A percentile compares a stretch with the other conserved stretches of the same genome.
phyloP scores from a whole-genome alignment of 202 grass and related monocot genomes.

The Zizania palustris region DNA sequence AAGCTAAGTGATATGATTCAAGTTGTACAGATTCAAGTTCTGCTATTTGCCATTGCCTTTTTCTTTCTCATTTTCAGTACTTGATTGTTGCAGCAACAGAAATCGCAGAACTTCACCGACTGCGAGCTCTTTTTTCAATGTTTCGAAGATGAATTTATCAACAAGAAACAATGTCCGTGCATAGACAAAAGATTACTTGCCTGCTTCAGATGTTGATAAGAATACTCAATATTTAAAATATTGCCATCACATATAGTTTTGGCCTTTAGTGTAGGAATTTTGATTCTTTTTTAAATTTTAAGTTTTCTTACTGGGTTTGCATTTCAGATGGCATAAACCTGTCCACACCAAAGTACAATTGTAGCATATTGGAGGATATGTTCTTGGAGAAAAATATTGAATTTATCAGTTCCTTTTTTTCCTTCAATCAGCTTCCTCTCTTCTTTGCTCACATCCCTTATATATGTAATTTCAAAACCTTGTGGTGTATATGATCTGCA shows the following conservation, averaged over 20 bases:
- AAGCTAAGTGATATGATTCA: too few relatives aligned
- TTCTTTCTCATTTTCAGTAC: constrained; percentile 23
- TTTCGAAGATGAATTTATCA: constrained; percentile 70
- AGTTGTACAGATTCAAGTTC: too few relatives aligned
- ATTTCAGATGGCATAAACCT: constrained; percentile 58
- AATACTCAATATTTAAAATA: constrained; percentile 9
- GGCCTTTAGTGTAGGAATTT: not conserved
- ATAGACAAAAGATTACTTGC: constrained; percentile 63
- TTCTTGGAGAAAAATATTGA: too few relatives aligned
- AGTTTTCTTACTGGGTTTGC: constrained; percentile 19
- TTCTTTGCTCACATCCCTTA: too few relatives aligned
- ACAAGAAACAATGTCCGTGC: constrained; percentile 85
- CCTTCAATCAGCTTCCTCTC: too few relatives aligned
- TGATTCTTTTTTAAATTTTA: not conserved
- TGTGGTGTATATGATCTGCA: too few relatives aligned
- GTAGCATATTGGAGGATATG: too few relatives aligned
- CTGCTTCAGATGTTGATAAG: constrained; percentile 23
- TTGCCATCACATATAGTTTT: constrained; percentile 10
- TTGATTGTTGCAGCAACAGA: constrained; percentile 49
- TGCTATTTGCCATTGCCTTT: not conserved
- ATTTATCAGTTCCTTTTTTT: too few relatives aligned
- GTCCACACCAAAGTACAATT: constrained; percentile 89
- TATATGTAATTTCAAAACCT: too few relatives aligned
- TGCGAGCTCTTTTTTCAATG: constrained; percentile 62
- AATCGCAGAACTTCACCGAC: constrained; percentile 67